These are phyloP conservation scores for Jamesozyma piceae DNA, from an alignment of 805 yeast genomes.

Conservation along the genomic window DNA sequence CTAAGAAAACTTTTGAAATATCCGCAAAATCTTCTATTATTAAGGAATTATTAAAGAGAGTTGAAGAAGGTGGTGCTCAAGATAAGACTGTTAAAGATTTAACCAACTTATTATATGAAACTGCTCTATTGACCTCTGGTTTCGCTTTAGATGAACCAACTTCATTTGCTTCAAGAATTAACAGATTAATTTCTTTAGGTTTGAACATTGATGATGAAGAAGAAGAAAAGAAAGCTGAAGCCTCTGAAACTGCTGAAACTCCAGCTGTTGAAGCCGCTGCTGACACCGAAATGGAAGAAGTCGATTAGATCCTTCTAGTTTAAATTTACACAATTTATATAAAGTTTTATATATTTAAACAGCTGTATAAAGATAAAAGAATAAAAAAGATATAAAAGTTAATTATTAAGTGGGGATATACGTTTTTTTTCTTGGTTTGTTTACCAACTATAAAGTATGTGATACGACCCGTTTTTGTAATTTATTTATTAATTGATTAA, in stretches of 20 bases:
- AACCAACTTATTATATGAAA: conserved; percentile 91
- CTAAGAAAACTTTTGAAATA: conserved; percentile 97
- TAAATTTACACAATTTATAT: not conserved
- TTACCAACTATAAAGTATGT: too few relatives aligned
- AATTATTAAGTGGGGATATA: not conserved
- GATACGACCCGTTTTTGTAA: too few relatives aligned
- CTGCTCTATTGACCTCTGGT: conserved; percentile 97
- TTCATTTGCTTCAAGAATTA: conserved; percentile 93
- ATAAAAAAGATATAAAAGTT: not conserved
- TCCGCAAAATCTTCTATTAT: conserved; percentile 95
- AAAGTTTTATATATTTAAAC: not conserved
- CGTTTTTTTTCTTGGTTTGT: too few relatives aligned
- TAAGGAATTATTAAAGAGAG: conserved; percentile 91
- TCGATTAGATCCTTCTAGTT: conserved; percentile 60
- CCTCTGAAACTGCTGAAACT: conserved; percentile 10
- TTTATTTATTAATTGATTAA: too few relatives aligned
- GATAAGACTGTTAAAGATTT: conserved; percentile 97
- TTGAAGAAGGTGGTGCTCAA: conserved; percentile 93
- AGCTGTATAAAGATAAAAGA: conserved; percentile 1
- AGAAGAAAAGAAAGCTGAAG: conserved; percentile 45
- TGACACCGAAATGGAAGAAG: conserved; percentile 98
- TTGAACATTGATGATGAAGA: conserved; percentile 93
- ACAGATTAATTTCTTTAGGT: conserved; percentile 96
- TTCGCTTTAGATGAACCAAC: conserved; percentile 98
- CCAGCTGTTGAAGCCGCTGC: conserved; percentile 50